Percentiles rank a stretch among this genome's conserved stretches.
These are phyloP conservation scores for Suhomyces terraborum DNA, from an alignment of 1,139 yeast species.

Conservation along the genomic window DNA sequence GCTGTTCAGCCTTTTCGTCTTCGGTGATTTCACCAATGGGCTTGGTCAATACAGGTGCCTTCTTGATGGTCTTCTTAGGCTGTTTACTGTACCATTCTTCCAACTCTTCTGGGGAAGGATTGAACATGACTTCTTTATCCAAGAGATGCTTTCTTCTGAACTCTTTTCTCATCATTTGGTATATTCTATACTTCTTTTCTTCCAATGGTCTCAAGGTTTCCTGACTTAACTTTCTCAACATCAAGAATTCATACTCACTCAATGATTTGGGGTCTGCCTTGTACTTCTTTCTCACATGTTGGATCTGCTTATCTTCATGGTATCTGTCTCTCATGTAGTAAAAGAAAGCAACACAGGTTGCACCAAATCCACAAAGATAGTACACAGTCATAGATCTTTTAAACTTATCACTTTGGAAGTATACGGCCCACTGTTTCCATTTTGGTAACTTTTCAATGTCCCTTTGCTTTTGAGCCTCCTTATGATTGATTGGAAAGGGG, in stretches of 20 bases:
- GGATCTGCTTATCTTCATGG: slow-evolving; percentile 63
- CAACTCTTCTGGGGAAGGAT: slow-evolving; percentile 54
- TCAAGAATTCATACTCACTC: slow-evolving; percentile 63
- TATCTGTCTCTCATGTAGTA: slow-evolving; percentile 69
- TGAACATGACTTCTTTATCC: slow-evolving; percentile 47
- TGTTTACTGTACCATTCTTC: slow-evolving; percentile 49
- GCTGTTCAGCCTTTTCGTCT: slow-evolving; percentile 20
- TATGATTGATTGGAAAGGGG: slow-evolving; percentile 39
- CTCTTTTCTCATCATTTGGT: slow-evolving; percentile 55
- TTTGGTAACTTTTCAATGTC: slow-evolving; percentile 33
- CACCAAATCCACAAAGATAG: slow-evolving; percentile 58
- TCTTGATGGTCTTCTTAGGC: slow-evolving; percentile 27
- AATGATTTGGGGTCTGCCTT: slow-evolving; percentile 40
- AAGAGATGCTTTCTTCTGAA: slow-evolving; percentile 49
- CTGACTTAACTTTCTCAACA: slow-evolving; percentile 55
- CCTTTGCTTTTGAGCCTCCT: slow-evolving; percentile 25
- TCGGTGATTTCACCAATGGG: slow-evolving; percentile 17
- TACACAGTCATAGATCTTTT: slow-evolving; percentile 46
- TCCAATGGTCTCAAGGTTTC: slow-evolving; percentile 59
- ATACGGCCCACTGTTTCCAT: slow-evolving; percentile 44
- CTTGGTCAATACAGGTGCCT: slow-evolving; percentile 32
- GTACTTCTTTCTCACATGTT: slow-evolving; percentile 46
- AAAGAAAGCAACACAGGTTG: slow-evolving; percentile 60
- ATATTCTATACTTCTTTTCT: slow-evolving; percentile 52
- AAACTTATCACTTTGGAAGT: slow-evolving; percentile 40